These are phyloP conservation scores for Gymnopus androsaceus DNA, from an alignment of 1,284 basidiomycete genomes.

Conservation along the genomic window DNA sequence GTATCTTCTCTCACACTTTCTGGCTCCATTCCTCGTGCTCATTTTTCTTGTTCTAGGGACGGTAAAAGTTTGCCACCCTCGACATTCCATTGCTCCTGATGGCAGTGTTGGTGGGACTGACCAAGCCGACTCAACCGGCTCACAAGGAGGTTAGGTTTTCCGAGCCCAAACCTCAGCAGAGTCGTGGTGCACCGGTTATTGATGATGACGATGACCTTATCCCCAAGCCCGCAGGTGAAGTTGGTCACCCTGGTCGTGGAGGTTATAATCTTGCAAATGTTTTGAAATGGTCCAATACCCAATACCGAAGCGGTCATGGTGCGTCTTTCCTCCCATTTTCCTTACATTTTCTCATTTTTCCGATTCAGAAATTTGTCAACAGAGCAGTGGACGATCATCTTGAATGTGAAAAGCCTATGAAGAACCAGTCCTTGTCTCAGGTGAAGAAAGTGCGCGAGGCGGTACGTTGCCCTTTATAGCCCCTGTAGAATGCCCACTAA, in stretches of 20 bases:
- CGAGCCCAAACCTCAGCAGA: not conserved
- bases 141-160: not conserved
- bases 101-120: not conserved
- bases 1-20: too few relatives aligned
- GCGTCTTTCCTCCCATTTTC: not conserved
- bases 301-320: slow-evolving; percentile 1
- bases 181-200: not conserved
- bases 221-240: slow-evolving; percentile 5
- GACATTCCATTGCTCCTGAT: too few relatives aligned
- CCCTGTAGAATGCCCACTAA: not conserved
- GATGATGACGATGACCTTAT: not conserved
- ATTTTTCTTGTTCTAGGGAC: too few relatives aligned
- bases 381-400: not conserved
- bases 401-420: not conserved
- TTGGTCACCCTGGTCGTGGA: slow-evolving; percentile 1
- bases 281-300: not conserved
- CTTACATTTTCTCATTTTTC: not conserved
- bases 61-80: too few relatives aligned
- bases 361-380: not conserved
- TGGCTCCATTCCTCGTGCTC: too few relatives aligned
- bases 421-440: not conserved
- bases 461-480: not conserved
- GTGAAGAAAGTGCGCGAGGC: slow-evolving; percentile 3
- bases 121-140: not conserved
- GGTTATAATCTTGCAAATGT: not conserved